Base-by-base conservation (phyloP, 2,329 filamentous ascomycete species). In the Pseudonectria foliicola region DNA sequence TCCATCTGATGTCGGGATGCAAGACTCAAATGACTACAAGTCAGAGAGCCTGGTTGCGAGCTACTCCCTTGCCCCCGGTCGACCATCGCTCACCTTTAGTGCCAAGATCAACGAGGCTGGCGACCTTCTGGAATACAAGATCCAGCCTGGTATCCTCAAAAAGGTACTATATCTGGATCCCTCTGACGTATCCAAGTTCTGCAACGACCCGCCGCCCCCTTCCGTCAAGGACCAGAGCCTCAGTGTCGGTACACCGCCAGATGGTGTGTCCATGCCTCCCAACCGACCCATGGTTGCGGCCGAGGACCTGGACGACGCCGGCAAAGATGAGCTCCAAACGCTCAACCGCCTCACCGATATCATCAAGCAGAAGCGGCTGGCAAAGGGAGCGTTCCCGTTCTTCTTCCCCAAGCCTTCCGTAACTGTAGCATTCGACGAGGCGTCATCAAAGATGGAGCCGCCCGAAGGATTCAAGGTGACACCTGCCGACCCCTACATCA, bases 31-130 rank as follows among this genome's bases (percentile, higher is more conserved):
- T 14, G 55, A 60, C 31, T 52, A 48, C 40, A 52, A 51, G 13
- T 56, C 56, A 6, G 48, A 63, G n/a, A 54, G 61, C 24, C 49
- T 72, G 15, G 63, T 73, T n/a, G 53, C 66, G 18, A 54, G 59
- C 16, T 73, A 78, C 42, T 82, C 79, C 27, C 61, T 84, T 16
- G 68, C 62, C 3, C 52, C 65, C 7, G 59, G 64, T 34, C 58
- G 62, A 18, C 73, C 70, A 2, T 71, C 71, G 30, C 62, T 83
- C 31, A 82, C 78, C 0, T 80, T 82, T 49, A 82, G 77, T 41
- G 70, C 74, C 5, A 69, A 66, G 32, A 62, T 83, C 14, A 69
- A 75, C 44, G 54, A 62, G 11, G 51, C 60, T 1, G 79, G 78
- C 6, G 57, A 68, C 6, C 48, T 82, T 4, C 55, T 79, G 7